Conservation (phyloP, 441 rosid species). For the Geranium incanum region DNA sequence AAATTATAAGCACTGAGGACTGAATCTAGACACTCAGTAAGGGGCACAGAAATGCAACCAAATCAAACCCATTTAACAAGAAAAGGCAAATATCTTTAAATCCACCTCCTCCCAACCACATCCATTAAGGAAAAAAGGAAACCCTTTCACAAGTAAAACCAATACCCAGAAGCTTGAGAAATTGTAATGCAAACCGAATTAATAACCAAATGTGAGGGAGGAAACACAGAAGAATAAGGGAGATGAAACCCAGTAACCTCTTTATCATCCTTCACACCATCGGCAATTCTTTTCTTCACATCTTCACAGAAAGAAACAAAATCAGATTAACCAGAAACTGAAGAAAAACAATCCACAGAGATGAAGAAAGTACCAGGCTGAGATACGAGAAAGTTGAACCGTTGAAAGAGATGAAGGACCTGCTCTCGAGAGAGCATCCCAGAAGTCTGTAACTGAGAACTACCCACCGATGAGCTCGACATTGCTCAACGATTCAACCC, state of each 20-base stretch:
- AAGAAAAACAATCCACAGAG: background rate
- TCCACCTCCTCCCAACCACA: background rate
- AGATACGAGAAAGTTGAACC: constrained; percentile 53
- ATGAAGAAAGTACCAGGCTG: constrained; percentile 41
- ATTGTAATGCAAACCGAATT: background rate
- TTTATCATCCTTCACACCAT: constrained; percentile 59
- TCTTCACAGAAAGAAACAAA: constrained; percentile 27
- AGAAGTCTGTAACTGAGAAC: constrained; percentile 23
- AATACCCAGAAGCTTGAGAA: background rate
- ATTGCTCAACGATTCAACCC: background rate
- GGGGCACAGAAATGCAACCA: background rate
- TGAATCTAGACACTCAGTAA: background rate
- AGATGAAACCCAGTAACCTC: constrained; percentile 34
- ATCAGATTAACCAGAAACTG: background rate
- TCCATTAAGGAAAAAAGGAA: background rate
- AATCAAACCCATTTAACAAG: background rate
- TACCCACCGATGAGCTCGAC: background rate
- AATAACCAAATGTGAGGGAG: background rate
- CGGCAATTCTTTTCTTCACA: constrained; percentile 70
- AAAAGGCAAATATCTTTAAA: background rate
- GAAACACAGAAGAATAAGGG: background rate
- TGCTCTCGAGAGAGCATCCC: constrained; percentile 58
- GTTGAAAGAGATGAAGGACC: constrained; percentile 54
- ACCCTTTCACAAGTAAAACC: background rate
- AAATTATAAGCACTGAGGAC: background rate